Conservation (phyloP, 2,329 filamentous ascomycete species). For the Rhytidhysteron rufulum region DNA sequence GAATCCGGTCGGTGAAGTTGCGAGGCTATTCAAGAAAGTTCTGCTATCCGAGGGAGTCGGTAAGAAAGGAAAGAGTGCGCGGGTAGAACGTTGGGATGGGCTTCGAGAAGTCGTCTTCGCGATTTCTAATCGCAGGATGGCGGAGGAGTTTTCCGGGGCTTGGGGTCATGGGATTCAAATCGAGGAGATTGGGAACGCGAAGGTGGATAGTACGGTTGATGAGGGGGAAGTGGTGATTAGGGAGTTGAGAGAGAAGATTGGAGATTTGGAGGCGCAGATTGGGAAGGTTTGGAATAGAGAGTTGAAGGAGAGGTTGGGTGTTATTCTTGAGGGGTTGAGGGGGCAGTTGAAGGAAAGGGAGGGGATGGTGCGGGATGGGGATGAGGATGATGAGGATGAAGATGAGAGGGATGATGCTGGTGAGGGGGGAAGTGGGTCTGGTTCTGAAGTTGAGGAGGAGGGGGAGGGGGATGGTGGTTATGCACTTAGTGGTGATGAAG, state of each 20-base stretch:
- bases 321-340: conserved; percentile 28
- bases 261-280: conserved; percentile 32
- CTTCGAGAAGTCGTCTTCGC: conserved; percentile 58
- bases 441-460: background rate
- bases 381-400: background rate
- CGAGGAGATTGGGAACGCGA: conserved; percentile 36
- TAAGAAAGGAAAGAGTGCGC: conserved; percentile 17
- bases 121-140: conserved; percentile 51
- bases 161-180: conserved; percentile 43
- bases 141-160: conserved; percentile 47
- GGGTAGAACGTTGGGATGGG: conserved; percentile 37
- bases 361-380: background rate
- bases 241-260: conserved; percentile 31
- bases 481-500: background rate
- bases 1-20: conserved; percentile 58
- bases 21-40: conserved; percentile 50
- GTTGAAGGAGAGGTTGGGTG: conserved; percentile 26
- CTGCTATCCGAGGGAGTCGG: conserved; percentile 9
- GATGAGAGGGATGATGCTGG: background rate
- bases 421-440: background rate
- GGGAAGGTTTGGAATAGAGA: conserved; percentile 30
- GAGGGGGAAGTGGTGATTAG: conserved; percentile 19
- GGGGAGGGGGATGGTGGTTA: background rate
- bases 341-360: conserved; percentile 22
- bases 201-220: conserved; percentile 14